Evolutionary conservation across 1,284 basidiomycete genomes (phyloP), one percentile per base, ranked within the genome.

Genomic region (Fomitiporia mediterranea): DNA sequence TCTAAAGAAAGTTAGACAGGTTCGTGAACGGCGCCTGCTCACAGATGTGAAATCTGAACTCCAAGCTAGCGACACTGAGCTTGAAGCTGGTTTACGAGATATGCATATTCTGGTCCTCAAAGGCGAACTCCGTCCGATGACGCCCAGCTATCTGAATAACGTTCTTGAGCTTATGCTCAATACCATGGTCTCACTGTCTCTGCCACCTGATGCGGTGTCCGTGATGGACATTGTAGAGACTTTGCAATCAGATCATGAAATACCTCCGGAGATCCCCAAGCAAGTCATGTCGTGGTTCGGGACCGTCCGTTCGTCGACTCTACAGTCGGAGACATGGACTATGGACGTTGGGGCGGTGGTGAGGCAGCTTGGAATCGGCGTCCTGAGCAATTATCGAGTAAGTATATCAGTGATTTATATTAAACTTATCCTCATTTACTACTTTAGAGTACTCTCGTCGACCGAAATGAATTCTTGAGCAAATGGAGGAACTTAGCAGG

Each of bases 281-380:
- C 88, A 91, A 63, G 76, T 94, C 7, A 81, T 95, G 73, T 66
- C 69, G 0, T 92, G 93, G 82, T 96, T 94, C 63, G 92, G 92
- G 2, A 69, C 72, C 1, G 66, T 86, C 0, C 57, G 49, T 4
- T 8, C 28, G 47, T 55, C 9, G 50, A 57, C 15, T 48, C 15
- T 34, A 21, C 52, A 57, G 40, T 55, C 49, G 40, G 78, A 72
- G 2, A 72, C 67, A 34, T 92, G 90, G 89, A 75, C 67, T 46
- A 82, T 90, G 76, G 74, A 89, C 48, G 74, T 77, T 3, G 67
- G 74, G 1, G 72, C 70, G 0, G 72, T 89, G 13, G 76, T 90
- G 7, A 78, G 73, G 58, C 84, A 91, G 64, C 71, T 91, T 15
- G 91, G 90, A 0, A 56, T 89, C 43, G 86, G 87, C 0, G 73